Percentiles rank a stretch among this genome's conserved stretches.
phyloP scores from a whole-genome alignment of 257 asterid species.

The Datura wrightii region DNA sequence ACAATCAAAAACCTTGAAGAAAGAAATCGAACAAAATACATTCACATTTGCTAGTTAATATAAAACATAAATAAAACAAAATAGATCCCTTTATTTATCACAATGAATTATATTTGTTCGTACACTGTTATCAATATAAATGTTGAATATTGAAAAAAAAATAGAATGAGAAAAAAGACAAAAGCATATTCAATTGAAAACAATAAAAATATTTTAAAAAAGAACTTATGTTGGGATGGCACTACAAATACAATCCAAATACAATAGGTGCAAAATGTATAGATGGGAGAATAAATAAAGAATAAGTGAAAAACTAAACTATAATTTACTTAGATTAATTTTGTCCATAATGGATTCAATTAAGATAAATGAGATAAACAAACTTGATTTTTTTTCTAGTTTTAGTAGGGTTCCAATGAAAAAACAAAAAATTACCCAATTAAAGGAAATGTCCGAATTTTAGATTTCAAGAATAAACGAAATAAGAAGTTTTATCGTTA shows the following conservation, averaged over 20 bases:
- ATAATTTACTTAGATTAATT: no score
- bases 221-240: neutral
- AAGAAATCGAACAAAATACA: neutral
- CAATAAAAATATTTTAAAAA: neutral
- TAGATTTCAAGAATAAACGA: neutral
- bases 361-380: no score
- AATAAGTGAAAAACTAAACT: no score
- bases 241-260: no score
- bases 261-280: no score
- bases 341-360: no score
- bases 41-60: neutral
- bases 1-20: neutral
- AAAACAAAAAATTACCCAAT: no score
- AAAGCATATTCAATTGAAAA: neutral
- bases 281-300: no score
- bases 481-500: neutral
- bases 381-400: no score
- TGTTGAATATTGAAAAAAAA: neutral
- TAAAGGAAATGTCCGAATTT: no score
- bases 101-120: neutral
- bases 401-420: no score
- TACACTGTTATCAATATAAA: neutral
- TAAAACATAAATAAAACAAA: neutral
- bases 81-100: neutral
- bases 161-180: no score